Base-by-base conservation (phyloP, 2,329 filamentous ascomycete genomes). In the Hawksworthiomyces lignivorus region DNA sequence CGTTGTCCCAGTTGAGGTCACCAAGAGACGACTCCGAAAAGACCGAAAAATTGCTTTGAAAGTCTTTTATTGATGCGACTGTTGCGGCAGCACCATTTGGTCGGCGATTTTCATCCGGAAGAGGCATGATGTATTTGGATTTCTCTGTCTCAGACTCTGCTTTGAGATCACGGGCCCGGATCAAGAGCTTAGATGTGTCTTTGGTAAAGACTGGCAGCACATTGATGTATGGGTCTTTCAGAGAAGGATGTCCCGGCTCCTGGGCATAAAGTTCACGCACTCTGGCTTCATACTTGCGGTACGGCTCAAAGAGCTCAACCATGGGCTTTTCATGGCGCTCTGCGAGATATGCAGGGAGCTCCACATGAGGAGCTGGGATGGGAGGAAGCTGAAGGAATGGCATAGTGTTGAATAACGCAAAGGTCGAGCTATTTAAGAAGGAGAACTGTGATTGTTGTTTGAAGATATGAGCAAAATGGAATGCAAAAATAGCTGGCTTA, bases 1-100 rank as follows among this genome's bases (percentile, higher is more conserved):
- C 77, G 56, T 92, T 92, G 55, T 63, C 77, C 87, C 87, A 94
- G 56, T 90, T 77, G 51, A 94, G 58, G 36, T 90, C 86, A 22
- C 70, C 70, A 21, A 94, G 65, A 0, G 84, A 81, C 2, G 77
- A 83, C 61, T 94, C 87, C 2, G 82, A 87, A 56, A 94, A 94
- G 45, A 94, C 58, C 45, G 75, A 75, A 62, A 94, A 90, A 61
- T 51, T 48, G 28, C 21, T 74, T 56, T 80, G 78, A 52, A 92
- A 94, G 22, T 86, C 80, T 36, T 75, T 70, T 34, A 92, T 56
- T 11, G 73, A 73, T 19, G 69, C 57, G 0, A 89, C 85, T 4
- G 84, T 73, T 3, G 87, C 86, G 4, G 76, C 76, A 2, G 80
- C 73, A 5, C 76, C 81, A 55, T 77, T 63, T 1, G 67, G 53